phyloP scores from a whole-genome alignment of 108 stramenopile species.

The Skeletonema potamos region DNA sequence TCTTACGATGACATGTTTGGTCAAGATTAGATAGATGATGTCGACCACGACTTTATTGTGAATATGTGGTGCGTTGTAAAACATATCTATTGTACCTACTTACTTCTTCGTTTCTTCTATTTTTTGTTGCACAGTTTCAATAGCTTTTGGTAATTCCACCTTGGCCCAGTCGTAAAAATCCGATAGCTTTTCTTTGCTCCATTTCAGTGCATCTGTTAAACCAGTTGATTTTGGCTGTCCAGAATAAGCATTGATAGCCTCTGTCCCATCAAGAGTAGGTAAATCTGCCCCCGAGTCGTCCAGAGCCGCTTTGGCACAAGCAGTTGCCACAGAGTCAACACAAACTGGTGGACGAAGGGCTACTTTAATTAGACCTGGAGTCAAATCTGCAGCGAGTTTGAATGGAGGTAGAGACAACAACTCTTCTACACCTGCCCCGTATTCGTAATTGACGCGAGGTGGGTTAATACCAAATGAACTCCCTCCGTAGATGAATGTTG shows the following conservation, averaged over 20 bases:
- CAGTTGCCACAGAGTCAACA: slow-evolving; percentile 69
- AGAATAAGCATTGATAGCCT: slow-evolving; percentile 43
- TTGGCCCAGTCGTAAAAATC: slow-evolving; percentile 53
- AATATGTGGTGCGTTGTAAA: no score
- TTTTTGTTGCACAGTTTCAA: slow-evolving; percentile 39
- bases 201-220: slow-evolving; percentile 42
- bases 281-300: slow-evolving; percentile 41
- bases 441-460: slow-evolving; percentile 69
- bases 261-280: slow-evolving; percentile 43
- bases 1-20: no score
- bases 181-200: slow-evolving; percentile 27
- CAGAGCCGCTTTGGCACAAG: slow-evolving; percentile 58
- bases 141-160: slow-evolving; percentile 38
- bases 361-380: slow-evolving; percentile 74
- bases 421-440: slow-evolving; percentile 65
- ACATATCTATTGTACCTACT: no score
- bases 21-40: no score
- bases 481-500: slow-evolving; percentile 83
- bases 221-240: slow-evolving; percentile 45
- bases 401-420: slow-evolving; percentile 55
- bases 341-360: slow-evolving; percentile 74
- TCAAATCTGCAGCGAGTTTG: slow-evolving; percentile 46
- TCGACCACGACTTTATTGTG: no score
- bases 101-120: slow-evolving; percentile 42
- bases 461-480: slow-evolving; percentile 61